Evolutionary conservation across 1,139 yeast species (phyloP), one percentile per base, ranked within the genome.

Genomic region (Protomyces arabidopsidicola): DNA sequence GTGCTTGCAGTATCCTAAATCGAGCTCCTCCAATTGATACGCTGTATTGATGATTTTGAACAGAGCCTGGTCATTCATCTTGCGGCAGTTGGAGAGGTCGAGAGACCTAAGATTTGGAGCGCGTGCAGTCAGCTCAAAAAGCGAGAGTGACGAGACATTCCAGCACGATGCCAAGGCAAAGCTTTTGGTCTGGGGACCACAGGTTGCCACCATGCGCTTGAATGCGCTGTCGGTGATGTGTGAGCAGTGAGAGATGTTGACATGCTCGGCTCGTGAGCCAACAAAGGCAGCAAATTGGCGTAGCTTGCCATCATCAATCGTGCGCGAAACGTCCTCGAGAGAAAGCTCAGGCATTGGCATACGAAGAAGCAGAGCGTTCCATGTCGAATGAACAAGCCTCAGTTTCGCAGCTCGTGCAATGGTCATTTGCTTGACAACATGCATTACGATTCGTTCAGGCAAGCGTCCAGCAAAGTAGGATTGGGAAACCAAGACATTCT

Each of bases 121-220:
- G 0, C 87, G 86, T 1, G 82, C 85, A 0, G 89, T 81, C 58
- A 87, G 74, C 72, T 87, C 93, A 88, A 87, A 85, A 27, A 87
- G 84, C 3, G 91, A 88, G 88, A 85, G 84, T 2, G 90, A 88
- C 67, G 87, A 82, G 8, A 87, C 83, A 69, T 86, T 89, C 93
- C 93, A 87, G 59, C 83, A 86, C 34, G 88, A 84, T 65, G 78
- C 79, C 89, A 87, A 85, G 67, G 79, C 80, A 60, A 87, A 75
- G 6, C 75, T 74, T 63, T 77, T 77, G 57, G 87, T 79, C 6
- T 90, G 90, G 53, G 84, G 74, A 0, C 90, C 91, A 66, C 87
- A 81, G 68, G 85, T 88, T 70, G 84, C 85, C 24, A 86, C 84
- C 79, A 87, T 78, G 70, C 84, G 84, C 53, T 84, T 81, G 72